Percentiles rank a stretch among this genome's conserved stretches.
Evolutionary conservation across 441 rosid genomes (phyloP).

Genomic region (Sinapis alba): DNA sequence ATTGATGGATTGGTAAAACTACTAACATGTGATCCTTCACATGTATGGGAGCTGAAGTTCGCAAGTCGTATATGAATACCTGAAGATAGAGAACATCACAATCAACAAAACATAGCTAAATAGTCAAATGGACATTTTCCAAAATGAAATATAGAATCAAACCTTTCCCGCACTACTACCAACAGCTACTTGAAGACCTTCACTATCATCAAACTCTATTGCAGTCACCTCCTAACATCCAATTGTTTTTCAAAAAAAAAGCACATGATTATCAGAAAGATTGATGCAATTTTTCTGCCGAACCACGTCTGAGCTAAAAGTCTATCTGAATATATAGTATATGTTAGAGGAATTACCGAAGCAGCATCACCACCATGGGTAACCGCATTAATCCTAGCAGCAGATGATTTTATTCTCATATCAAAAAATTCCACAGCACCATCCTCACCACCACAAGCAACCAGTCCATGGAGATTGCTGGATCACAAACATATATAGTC

Average conservation of each 20-base stretch:
- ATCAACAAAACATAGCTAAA: conserved; percentile 6
- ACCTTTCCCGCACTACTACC: conserved; percentile 96
- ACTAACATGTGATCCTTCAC: conserved; percentile 94
- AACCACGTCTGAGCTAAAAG: conserved; percentile 9
- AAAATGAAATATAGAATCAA: conserved; percentile 20
- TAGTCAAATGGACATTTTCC: background rate
- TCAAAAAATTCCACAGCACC: conserved; percentile 96
- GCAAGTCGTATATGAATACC: conserved; percentile 89
- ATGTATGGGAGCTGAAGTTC: conserved; percentile 77
- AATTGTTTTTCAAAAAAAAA: background rate
- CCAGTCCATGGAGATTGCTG: conserved; percentile 86
- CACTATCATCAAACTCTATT: conserved; percentile 75
- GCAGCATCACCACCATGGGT: conserved; percentile 69
- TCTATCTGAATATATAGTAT: conserved; percentile 20
- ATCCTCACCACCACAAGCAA: conserved; percentile 98
- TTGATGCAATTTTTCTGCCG: background rate
- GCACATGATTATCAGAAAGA: conserved; percentile 21
- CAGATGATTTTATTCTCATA: conserved; percentile 73
- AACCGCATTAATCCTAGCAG: conserved; percentile 84
- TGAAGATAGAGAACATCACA: conserved; percentile 34
- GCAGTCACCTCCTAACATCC: conserved; percentile 82
- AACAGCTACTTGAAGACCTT: conserved; percentile 80
- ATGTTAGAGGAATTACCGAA: conserved; percentile 47
- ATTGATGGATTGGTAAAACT: conserved; percentile 29
- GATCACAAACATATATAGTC: conserved; percentile 27